These are phyloP conservation scores for Aspergillus bertholletiae DNA, from an alignment of 495 filamentous ascomycete species.

Conservation along the genomic window DNA sequence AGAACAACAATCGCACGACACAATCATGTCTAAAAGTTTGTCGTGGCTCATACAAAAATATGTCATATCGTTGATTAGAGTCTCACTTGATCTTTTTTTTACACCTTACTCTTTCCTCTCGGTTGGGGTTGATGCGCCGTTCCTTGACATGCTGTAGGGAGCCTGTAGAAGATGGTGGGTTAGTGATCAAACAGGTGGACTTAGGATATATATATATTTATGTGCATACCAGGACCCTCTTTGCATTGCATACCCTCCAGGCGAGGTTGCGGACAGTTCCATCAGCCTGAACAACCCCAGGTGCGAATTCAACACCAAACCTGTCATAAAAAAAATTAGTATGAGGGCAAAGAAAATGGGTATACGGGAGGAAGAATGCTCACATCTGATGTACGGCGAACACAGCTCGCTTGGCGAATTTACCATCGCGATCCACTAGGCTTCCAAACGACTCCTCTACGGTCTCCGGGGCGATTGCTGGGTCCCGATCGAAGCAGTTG, in stretches of 20 bases:
- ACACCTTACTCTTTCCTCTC: slow-evolving; percentile 21
- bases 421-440: slow-evolving; percentile 78
- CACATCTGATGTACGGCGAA: slow-evolving; percentile 93
- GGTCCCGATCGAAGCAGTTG: slow-evolving; percentile 90
- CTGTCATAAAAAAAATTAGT: slow-evolving; percentile 22
- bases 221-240: slow-evolving; percentile 80
- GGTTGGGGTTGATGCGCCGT: slow-evolving; percentile 40
- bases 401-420: slow-evolving; percentile 83
- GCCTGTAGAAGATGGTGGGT: slow-evolving; percentile 24
- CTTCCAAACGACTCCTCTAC: slow-evolving; percentile 79
- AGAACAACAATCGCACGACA: not conserved
- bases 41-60: slow-evolving; percentile 2
- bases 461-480: slow-evolving; percentile 81
- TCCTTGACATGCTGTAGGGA: slow-evolving; percentile 46
- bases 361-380: slow-evolving; percentile 10
- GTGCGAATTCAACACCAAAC: slow-evolving; percentile 94
- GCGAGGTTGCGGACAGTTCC: slow-evolving; percentile 87
- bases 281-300: slow-evolving; percentile 89
- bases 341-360: not conserved
- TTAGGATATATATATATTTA: not conserved
- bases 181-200: not conserved
- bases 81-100: not conserved
- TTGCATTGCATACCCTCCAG: slow-evolving; percentile 94
- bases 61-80: slow-evolving; percentile 2
- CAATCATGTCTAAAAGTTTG: too few species aligned